phyloP scores from a whole-genome alignment of 495 filamentous ascomycete genomes.

The Penicillium cosmopolitanum region DNA sequence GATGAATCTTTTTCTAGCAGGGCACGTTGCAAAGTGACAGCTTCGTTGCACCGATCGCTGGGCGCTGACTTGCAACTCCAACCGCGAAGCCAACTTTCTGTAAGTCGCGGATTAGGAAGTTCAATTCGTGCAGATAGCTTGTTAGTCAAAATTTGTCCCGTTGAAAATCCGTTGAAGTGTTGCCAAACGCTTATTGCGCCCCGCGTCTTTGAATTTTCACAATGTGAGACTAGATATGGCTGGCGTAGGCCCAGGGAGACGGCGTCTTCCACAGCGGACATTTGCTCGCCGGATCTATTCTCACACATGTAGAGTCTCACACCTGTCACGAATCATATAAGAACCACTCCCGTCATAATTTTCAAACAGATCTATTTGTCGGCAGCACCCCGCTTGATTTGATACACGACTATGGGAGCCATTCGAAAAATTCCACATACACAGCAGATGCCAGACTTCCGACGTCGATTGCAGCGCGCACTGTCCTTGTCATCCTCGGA shows the following conservation, averaged over 20 bases:
- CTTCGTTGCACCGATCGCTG: neutral
- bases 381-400: neutral
- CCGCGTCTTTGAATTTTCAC: neutral
- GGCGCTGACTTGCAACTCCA: neutral
- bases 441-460: neutral
- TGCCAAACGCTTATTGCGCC: neutral
- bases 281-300: neutral
- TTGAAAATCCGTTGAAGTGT: neutral
- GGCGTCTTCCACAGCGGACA: neutral
- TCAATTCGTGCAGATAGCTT: neutral
- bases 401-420: neutral
- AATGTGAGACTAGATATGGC: neutral
- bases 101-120: neutral
- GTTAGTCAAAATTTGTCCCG: neutral
- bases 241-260: neutral
- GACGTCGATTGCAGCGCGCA: slow-evolving; percentile 1
- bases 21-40: neutral
- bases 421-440: neutral
- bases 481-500: neutral
- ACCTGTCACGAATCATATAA: too few relatives aligned
- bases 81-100: neutral
- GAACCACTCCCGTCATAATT: too few relatives aligned
- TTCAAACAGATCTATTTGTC: neutral
- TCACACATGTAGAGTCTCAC: neutral
- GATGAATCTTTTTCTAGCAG: too few relatives aligned